Base-by-base conservation (phyloP, 2,329 filamentous ascomycete species). In the Septoria petroselini region DNA sequence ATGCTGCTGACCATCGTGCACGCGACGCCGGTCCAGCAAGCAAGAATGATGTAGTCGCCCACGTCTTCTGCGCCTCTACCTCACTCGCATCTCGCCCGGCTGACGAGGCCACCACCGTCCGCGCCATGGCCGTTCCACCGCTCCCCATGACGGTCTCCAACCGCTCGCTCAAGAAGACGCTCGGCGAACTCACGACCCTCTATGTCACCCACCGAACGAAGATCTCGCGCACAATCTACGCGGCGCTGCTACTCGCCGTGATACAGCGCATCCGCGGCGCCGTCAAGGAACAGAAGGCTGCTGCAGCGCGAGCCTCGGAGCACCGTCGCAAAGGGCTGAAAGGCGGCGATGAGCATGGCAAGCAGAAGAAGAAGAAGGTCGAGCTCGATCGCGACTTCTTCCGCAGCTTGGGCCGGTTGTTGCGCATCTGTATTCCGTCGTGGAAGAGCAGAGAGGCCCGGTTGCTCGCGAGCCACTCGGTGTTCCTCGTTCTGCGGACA, bases 331-430 rank as follows among this genome's bases (percentile, higher is more conserved):
- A 58, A 50, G 62, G 58, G 12, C 51, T 58, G 1, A 55, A 53
- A 5, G 58, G 54, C 21, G 63, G 82, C 68, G 69, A 70, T 11
- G 69, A 54, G 53, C 15, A 49, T 40, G 30, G 48, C 38, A 41
- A 50, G 41, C 38, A 50, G 40, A 80, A 80, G 64, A 80, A 80
- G 64, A 89, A 88, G 73, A 91, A 88, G 72, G 91, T 96, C 47
- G 91, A 95, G 72, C 74, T 98, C 60, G 94, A 98, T 68, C 80
- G 89, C 63, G 91, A 96, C 61, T 88, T 88, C 69, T 85, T 88
- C 68, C 82, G 83, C 58, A 89, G 85, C 53, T 71, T 98, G 59
- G 73, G 93, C 58, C 78, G 85, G 31, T 71, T 98, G 63, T 68
- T 96, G 59, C 83, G 78, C 68, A 95, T 98, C 64, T 90, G 94